A percentile compares a stretch with the other conserved stretches of the same genome.
phyloP scores from a whole-genome alignment of 2,329 filamentous ascomycete genomes.

The Fusarium verrucosum region DNA sequence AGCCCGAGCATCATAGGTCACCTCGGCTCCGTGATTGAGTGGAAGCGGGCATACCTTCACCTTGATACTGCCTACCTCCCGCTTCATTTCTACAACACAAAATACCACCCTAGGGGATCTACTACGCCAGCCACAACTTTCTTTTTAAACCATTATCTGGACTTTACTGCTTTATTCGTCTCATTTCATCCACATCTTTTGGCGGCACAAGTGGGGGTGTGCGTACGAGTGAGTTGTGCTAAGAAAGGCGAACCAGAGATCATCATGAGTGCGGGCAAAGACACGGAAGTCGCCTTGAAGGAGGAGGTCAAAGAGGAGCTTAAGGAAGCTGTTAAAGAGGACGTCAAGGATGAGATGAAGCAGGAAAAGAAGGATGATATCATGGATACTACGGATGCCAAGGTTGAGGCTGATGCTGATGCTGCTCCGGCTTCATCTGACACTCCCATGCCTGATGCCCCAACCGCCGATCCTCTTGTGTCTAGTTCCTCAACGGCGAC shows the following conservation, averaged over 20 bases:
- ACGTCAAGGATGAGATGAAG: slow-evolving; percentile 27
- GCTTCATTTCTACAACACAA: slow-evolving; percentile 9
- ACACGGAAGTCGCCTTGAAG: slow-evolving; percentile 37
- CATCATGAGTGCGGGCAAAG: slow-evolving; percentile 40
- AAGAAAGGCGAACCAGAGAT: slow-evolving; percentile 4
- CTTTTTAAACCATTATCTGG: background rate
- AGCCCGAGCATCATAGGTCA: slow-evolving; percentile 20
- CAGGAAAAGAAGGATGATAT: slow-evolving; percentile 33
- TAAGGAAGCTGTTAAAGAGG: slow-evolving; percentile 21
- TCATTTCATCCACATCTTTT: slow-evolving; percentile 8
- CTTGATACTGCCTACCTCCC: slow-evolving; percentile 12
- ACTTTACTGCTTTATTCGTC: background rate
- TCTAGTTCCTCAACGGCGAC: slow-evolving; percentile 5
- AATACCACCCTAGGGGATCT: slow-evolving; percentile 3
- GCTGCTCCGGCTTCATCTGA: slow-evolving; percentile 19
- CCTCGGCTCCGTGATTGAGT: slow-evolving; percentile 31
- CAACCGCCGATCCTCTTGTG: slow-evolving; percentile 10
- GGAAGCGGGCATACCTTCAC: slow-evolving; percentile 12
- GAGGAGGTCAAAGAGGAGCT: slow-evolving; percentile 36
- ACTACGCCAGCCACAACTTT: background rate
- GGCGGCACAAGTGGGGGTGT: slow-evolving; percentile 28
- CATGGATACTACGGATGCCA: background rate
- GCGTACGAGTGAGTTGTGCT: slow-evolving; percentile 21
- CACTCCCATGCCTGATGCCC: slow-evolving; percentile 11
- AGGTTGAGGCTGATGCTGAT: slow-evolving; percentile 3